phyloP scores from a whole-genome alignment of 345 rosid genomes.

The Eucalyptus polybractea region DNA sequence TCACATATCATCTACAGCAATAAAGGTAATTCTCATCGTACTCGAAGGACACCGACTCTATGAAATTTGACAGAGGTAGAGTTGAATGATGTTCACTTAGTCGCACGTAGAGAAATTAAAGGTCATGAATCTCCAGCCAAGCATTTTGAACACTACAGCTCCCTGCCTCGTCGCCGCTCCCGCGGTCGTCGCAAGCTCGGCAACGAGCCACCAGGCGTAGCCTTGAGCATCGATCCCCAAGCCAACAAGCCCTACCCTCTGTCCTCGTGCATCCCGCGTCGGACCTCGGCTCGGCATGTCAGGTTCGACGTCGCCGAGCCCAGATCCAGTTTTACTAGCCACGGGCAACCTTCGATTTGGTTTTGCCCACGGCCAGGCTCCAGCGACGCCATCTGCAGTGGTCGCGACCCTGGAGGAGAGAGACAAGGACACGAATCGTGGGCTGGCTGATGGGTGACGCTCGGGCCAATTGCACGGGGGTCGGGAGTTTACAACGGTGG shows the following conservation, averaged over 20 bases:
- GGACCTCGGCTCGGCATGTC: neutral
- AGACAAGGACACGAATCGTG: neutral
- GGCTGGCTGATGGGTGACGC: neutral
- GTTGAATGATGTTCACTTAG: neutral
- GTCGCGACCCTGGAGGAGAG: neutral
- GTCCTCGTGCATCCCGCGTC: neutral
- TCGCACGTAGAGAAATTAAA: neutral
- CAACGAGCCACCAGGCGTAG: neutral
- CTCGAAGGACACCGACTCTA: neutral
- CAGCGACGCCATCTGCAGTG: neutral
- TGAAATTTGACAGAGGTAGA: neutral
- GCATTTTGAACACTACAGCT: neutral
- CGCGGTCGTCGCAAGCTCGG: neutral
- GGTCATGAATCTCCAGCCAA: neutral
- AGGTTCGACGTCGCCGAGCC: neutral
- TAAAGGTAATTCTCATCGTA: neutral
- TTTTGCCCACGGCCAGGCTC: neutral
- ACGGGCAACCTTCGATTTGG: neutral
- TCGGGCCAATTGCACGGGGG: neutral
- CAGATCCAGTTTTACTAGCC: neutral
- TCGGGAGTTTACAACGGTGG: too few relatives aligned
- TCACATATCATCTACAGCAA: neutral
- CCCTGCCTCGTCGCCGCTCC: neutral
- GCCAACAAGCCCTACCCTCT: neutral
- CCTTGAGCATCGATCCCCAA: neutral